These are phyloP conservation scores for Euphorbia pulcherrima DNA, from an alignment of 345 rosid species.

Conservation along the genomic window DNA sequence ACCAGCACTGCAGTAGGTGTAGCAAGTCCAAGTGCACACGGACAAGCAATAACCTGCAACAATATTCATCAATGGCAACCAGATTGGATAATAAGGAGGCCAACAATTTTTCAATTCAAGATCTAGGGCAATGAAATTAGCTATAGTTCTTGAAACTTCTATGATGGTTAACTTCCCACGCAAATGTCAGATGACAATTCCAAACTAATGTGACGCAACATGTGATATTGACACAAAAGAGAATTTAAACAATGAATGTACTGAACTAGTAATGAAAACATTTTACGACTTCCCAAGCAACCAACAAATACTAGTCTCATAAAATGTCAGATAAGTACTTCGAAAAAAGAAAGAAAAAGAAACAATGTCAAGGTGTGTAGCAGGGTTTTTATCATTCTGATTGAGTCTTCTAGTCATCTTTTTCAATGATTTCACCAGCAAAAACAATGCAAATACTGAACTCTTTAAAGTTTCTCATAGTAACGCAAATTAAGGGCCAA, in stretches of 20 bases:
- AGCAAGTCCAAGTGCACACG: conserved; percentile 97
- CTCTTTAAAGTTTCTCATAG: not conserved
- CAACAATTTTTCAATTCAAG: not conserved
- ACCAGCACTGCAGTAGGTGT: conserved; percentile 98
- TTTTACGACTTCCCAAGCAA: not conserved
- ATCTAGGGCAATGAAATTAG: too few species aligned
- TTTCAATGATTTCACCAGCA: not conserved
- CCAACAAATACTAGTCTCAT: not conserved
- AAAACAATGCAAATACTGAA: conserved; percentile 16
- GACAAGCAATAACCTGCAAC: conserved; percentile 93
- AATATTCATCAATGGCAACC: conserved; percentile 15
- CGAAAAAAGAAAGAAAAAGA: too few species aligned
- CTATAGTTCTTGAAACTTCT: too few species aligned
- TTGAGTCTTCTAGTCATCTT: not conserved
- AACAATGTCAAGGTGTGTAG: not conserved
- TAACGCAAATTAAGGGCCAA: not conserved
- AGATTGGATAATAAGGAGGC: not conserved
- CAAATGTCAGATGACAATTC: not conserved
- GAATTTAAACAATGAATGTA: not conserved
- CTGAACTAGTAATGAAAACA: not conserved
- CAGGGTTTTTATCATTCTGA: not conserved
- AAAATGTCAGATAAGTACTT: not conserved
- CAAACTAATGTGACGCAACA: not conserved
- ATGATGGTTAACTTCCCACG: conserved; percentile 1
- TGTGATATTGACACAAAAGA: not conserved